Percentiles rank a stretch among this genome's conserved stretches.
Evolutionary conservation across 768 basidiomycete species (phyloP).

Genomic region (Auriculariales sp.): DNA sequence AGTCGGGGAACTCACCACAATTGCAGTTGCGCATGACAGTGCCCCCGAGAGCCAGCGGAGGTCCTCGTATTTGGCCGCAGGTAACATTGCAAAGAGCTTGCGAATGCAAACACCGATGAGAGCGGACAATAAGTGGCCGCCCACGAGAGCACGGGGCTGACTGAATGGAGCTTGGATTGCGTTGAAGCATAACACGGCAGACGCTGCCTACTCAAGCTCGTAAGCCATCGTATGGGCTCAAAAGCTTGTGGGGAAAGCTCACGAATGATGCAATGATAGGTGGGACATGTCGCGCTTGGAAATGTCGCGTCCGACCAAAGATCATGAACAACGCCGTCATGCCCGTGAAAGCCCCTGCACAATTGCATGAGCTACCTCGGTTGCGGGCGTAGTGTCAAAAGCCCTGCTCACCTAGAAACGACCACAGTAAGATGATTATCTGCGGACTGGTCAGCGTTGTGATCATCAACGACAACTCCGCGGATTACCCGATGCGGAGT

Average conservation of each 20-base stretch:
- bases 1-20: constrained; percentile 9
- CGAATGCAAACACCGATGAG: constrained; percentile 34
- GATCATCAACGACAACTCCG: too few relatives aligned
- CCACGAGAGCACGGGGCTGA: constrained; percentile 36
- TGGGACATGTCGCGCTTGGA: constrained; percentile 30
- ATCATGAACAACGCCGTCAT: constrained; percentile 34
- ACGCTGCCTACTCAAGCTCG: constrained; percentile 29
- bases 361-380: too few relatives aligned
- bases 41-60: constrained; percentile 36
- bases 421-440: constrained; percentile 33
- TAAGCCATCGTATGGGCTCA: background rate
- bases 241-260: constrained; percentile 10
- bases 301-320: constrained; percentile 34
- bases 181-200: constrained; percentile 40
- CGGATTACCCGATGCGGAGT: background rate
- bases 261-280: constrained; percentile 35
- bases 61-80: constrained; percentile 24
- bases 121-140: constrained; percentile 38
- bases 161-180: constrained; percentile 36
- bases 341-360: constrained; percentile 25
- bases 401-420: constrained; percentile 31
- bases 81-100: constrained; percentile 33
- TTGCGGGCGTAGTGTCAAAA: too few relatives aligned
- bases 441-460: constrained; percentile 17
- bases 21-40: constrained; percentile 25